A percentile compares a stretch with the other conserved stretches of the same genome.
These are phyloP conservation scores for Rutstroemia sp. DNA, from an alignment of 2,329 filamentous ascomycete genomes.

Conservation along the genomic window DNA sequence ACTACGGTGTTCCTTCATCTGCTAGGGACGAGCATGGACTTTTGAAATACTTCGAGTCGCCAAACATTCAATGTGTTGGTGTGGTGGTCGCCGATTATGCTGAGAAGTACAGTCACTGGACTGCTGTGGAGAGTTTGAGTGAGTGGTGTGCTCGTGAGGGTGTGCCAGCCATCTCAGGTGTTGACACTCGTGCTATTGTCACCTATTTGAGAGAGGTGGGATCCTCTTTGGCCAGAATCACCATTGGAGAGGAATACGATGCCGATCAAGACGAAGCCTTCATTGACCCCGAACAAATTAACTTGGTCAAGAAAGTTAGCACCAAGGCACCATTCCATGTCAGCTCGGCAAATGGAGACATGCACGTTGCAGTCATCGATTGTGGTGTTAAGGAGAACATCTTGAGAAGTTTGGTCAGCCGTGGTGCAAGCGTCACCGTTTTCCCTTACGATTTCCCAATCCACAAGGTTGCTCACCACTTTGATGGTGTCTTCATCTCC, in stretches of 20 bases:
- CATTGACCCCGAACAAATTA: constrained; percentile 91
- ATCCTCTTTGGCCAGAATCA: constrained; percentile 90
- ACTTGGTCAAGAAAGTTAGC: constrained; percentile 91
- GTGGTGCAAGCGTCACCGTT: constrained; percentile 85
- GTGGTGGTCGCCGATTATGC: constrained; percentile 95
- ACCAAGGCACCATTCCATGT: constrained; percentile 98
- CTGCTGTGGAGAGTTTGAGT: constrained; percentile 85
- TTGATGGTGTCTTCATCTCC: constrained; percentile 97
- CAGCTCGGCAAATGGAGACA: constrained; percentile 71
- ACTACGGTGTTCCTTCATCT: constrained; percentile 91
- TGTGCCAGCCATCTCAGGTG: constrained; percentile 90
- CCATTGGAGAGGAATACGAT: constrained; percentile 95
- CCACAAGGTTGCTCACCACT: constrained; percentile 96
- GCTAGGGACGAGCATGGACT: constrained; percentile 82
- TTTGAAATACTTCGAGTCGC: constrained; percentile 96
- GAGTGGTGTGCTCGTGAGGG: constrained; percentile 96
- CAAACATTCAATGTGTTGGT: constrained; percentile 92
- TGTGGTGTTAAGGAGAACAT: constrained; percentile 99
- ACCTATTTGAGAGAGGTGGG: constrained; percentile 93
- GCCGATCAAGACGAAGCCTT: constrained; percentile 96
- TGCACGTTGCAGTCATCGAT: constrained; percentile 91
- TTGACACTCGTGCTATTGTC: constrained; percentile 95
- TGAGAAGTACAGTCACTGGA: constrained; percentile 95
- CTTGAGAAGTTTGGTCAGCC: constrained; percentile 83
- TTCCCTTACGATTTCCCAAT: constrained; percentile 97